These are phyloP conservation scores for Syzygium aqueum DNA, from an alignment of 345 rosid species.

Conservation along the genomic window DNA sequence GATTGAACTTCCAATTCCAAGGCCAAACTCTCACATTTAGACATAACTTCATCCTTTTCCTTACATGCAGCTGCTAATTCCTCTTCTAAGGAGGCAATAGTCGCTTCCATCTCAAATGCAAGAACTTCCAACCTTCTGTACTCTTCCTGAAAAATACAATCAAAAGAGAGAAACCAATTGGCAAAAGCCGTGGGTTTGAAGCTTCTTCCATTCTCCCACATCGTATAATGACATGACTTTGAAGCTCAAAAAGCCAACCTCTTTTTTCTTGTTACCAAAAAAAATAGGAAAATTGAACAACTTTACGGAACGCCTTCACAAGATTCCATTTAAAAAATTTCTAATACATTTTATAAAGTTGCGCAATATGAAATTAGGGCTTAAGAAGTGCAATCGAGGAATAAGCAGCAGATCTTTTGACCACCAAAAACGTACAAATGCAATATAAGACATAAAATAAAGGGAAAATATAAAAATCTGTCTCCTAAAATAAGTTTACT, in stretches of 20 bases:
- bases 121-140: slow-evolving; percentile 64
- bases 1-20: slow-evolving; percentile 44
- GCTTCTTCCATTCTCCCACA: neutral
- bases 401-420: neutral
- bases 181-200: neutral
- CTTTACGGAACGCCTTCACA: neutral
- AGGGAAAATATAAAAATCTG: neutral
- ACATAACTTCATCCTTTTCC: slow-evolving; percentile 45
- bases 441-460: neutral
- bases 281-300: neutral
- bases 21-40: slow-evolving; percentile 38
- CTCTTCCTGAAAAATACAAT: slow-evolving; percentile 46
- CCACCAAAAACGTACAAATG: neutral
- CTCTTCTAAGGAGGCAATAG: slow-evolving; percentile 78
- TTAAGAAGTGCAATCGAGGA: neutral
- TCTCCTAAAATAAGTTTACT: neutral
- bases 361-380: neutral
- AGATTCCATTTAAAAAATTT: neutral
- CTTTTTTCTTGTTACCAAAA: too few species aligned
- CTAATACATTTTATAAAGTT: neutral
- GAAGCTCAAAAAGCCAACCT: neutral
- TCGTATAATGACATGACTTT: neutral
- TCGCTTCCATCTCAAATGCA: slow-evolving; percentile 90
- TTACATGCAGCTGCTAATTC: slow-evolving; percentile 43
- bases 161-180: neutral